phyloP scores from a whole-genome alignment of 495 filamentous ascomycete genomes.

The Xylaria venustula region DNA sequence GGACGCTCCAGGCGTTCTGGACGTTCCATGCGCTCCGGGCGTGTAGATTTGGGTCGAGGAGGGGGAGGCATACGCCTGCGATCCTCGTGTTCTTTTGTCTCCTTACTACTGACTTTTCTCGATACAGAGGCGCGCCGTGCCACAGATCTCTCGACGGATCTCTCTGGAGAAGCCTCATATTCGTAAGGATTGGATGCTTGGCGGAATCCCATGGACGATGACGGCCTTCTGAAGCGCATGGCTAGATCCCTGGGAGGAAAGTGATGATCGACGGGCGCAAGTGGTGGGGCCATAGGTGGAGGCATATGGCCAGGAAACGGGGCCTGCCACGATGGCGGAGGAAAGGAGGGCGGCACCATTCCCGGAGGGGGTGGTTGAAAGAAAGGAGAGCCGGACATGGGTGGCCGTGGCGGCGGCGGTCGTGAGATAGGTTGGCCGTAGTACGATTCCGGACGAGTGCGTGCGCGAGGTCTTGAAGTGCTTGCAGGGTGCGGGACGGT shows the following conservation, averaged over 20 bases:
- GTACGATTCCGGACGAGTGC: slow-evolving; percentile 39
- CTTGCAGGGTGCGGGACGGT: slow-evolving; percentile 28
- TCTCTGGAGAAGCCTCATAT: slow-evolving; percentile 26
- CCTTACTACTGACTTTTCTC: slow-evolving; percentile 36
- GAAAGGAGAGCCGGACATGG: slow-evolving; percentile 29
- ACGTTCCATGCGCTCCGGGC: slow-evolving; percentile 20
- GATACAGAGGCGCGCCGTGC: slow-evolving; percentile 37
- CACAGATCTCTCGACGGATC: slow-evolving; percentile 23
- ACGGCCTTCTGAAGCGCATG: slow-evolving; percentile 37
- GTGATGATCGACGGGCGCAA: slow-evolving; percentile 25
- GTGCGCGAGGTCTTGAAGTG: slow-evolving; percentile 40
- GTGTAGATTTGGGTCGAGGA: slow-evolving; percentile 42
- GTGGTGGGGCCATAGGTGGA: slow-evolving; percentile 24
- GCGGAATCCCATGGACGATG: slow-evolving; percentile 44
- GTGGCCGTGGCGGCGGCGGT: slow-evolving; percentile 29
- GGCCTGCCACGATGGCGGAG: slow-evolving; percentile 12
- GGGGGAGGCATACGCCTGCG: slow-evolving; percentile 40
- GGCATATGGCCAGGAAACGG: slow-evolving; percentile 14
- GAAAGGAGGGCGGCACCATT: slow-evolving; percentile 22
- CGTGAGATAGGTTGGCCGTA: slow-evolving; percentile 34
- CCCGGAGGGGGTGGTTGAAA: slow-evolving; percentile 23
- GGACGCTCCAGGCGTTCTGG: slow-evolving; percentile 1
- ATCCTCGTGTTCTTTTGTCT: slow-evolving; percentile 37
- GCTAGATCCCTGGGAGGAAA: slow-evolving; percentile 26
- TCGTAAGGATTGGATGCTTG: slow-evolving; percentile 30